These are phyloP conservation scores for Candida fluviatilis DNA, from an alignment of 805 yeast species.

Conservation along the genomic window DNA sequence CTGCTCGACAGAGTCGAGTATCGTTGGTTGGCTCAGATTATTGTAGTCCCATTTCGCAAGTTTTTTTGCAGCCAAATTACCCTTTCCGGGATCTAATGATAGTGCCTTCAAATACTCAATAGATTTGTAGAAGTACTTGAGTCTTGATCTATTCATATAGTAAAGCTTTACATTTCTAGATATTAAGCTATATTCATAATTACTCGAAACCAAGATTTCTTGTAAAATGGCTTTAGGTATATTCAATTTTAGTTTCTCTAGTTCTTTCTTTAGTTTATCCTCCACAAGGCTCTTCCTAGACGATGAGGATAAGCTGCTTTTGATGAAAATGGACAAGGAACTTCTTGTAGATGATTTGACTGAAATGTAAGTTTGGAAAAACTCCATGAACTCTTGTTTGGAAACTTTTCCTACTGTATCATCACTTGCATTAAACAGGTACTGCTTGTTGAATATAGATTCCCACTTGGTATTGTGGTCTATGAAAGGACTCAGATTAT, in stretches of 20 bases:
- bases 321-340: slow-evolving; percentile 8
- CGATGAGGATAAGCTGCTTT: background rate
- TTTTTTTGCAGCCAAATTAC: background rate
- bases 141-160: background rate
- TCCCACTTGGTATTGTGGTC: slow-evolving; percentile 48
- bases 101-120: background rate
- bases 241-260: background rate
- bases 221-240: slow-evolving; percentile 1
- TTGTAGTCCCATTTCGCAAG: background rate
- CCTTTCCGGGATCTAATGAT: too few relatives aligned
- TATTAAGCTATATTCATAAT: background rate
- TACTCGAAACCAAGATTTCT: background rate
- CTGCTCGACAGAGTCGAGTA: background rate
- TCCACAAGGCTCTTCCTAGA: background rate
- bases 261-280: background rate
- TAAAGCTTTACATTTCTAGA: background rate
- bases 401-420: slow-evolving; percentile 31
- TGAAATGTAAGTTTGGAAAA: slow-evolving; percentile 11
- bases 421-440: slow-evolving; percentile 31
- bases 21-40: background rate
- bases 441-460: slow-evolving; percentile 43
- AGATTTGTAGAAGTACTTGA: background rate
- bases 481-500: slow-evolving; percentile 11
- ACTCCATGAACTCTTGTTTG: slow-evolving; percentile 12
- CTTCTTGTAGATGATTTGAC: slow-evolving; percentile 11